These are phyloP conservation scores for Amoeboaphelidium occidentale DNA, from an alignment of 371 early-diverging fungal species.

Conservation along the genomic window DNA sequence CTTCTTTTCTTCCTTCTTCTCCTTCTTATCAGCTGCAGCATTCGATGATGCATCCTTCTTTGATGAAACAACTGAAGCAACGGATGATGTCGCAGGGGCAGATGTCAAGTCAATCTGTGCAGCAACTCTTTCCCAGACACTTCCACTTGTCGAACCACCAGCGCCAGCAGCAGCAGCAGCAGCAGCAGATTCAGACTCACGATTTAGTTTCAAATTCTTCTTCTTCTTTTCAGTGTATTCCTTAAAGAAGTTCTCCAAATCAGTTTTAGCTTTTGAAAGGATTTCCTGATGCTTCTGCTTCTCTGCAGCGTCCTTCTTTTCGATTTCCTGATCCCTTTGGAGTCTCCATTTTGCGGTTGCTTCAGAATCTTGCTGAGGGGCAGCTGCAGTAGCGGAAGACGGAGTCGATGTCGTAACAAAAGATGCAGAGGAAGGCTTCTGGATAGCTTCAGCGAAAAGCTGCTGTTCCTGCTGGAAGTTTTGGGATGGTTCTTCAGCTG, in stretches of 20 bases:
- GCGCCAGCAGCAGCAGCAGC: not conserved
- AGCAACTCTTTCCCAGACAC: not conserved
- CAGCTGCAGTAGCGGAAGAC: not conserved
- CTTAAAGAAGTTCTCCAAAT: not conserved
- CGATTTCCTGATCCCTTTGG: not conserved
- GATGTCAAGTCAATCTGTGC: not conserved
- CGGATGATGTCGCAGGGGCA: too few species aligned
- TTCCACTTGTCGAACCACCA: not conserved
- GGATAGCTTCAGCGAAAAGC: too few species aligned
- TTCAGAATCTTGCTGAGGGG: not conserved
- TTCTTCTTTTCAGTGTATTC: not conserved
- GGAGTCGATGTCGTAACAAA: not conserved
- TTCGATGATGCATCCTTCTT: not conserved
- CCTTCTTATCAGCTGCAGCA: not conserved
- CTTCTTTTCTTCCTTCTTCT: not conserved
- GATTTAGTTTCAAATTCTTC: not conserved
- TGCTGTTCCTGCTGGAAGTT: too few species aligned
- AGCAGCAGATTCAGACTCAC: not conserved
- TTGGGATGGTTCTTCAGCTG: too few species aligned
- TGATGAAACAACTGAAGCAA: not conserved
- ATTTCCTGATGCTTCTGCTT: not conserved
- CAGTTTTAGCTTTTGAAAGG: not conserved
- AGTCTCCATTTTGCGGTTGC: not conserved
- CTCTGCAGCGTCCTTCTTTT: not conserved
- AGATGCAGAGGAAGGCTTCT: too few species aligned